A percentile compares a stretch with the other conserved stretches of the same genome.
Evolutionary conservation across 78 protist genomes (phyloP).

Genomic region (Speleostelium caveatum): DNA sequence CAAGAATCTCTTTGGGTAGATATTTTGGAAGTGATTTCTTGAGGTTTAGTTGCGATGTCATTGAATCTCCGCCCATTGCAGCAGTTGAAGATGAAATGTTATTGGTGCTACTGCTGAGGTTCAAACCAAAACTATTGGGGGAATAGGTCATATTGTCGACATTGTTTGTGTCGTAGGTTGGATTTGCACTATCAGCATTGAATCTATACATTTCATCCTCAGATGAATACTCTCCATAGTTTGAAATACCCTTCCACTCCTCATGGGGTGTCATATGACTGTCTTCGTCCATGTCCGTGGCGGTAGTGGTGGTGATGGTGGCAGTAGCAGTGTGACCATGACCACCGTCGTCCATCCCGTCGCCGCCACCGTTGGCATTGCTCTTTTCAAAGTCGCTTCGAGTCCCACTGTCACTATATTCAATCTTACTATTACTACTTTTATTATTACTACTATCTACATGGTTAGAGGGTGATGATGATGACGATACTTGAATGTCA

Average conservation of each 20-base stretch:
- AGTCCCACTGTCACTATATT: too few species aligned
- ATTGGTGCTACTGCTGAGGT: not conserved
- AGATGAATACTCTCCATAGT: conserved; percentile 18
- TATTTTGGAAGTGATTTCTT: not conserved
- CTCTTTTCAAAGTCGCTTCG: too few species aligned
- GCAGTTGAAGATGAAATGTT: not conserved
- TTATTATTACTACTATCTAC: too few species aligned
- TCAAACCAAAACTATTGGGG: not conserved
- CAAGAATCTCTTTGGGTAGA: not conserved
- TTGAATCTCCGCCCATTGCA: not conserved
- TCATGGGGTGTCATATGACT: not conserved
- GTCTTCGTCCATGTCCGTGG: not conserved
- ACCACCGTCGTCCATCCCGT: not conserved
- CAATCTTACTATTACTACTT: too few species aligned
- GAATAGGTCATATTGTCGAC: too few species aligned
- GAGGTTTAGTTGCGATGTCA: not conserved
- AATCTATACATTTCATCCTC: conserved; percentile 9
- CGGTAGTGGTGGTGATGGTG: not conserved
- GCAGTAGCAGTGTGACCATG: not conserved
- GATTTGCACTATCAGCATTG: not conserved
- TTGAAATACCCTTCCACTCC: not conserved
- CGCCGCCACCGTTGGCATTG: too few species aligned
- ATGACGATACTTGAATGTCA: too few species aligned
- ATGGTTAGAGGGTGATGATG: too few species aligned
- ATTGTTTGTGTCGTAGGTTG: not conserved